phyloP scores from a whole-genome alignment of 2,329 filamentous ascomycete genomes.

The Triangularia setosa region DNA sequence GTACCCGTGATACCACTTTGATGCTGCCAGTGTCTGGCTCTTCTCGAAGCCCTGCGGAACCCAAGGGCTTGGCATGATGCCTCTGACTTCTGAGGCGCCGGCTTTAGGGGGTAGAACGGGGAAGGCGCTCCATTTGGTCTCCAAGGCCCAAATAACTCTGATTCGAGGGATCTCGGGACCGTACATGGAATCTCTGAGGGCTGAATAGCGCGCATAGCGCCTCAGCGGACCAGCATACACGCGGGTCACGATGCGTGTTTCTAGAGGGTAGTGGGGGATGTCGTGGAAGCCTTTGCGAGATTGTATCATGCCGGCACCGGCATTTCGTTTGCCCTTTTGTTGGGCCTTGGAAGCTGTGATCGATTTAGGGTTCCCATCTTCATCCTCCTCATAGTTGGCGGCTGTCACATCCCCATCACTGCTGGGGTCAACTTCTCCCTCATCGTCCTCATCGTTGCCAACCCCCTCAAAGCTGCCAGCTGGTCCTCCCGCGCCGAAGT shows the following conservation, averaged over 20 bases:
- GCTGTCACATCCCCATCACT: conserved; percentile 14
- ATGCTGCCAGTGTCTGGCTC: conserved; percentile 32
- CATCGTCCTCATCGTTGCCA: conserved; percentile 19
- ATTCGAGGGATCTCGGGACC: conserved; percentile 37
- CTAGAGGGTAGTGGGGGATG: conserved; percentile 32
- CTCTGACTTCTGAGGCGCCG: conserved; percentile 23
- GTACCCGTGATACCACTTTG: conserved; percentile 28
- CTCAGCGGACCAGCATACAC: conserved; percentile 37
- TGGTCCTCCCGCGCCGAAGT: conserved; percentile 20
- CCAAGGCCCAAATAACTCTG: conserved; percentile 35
- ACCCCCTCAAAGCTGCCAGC: conserved; percentile 14
- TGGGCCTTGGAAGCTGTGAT: conserved; percentile 2
- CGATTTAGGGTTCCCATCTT: background rate
- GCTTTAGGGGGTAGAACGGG: conserved; percentile 38
- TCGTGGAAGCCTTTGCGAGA: conserved; percentile 30
- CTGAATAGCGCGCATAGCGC: conserved; percentile 33
- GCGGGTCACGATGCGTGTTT: conserved; percentile 31
- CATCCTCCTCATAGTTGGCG: conserved; percentile 3
- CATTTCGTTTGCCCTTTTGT: conserved; percentile 19
- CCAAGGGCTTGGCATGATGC: conserved; percentile 39
- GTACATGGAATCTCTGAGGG: conserved; percentile 40
- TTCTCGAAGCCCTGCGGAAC: conserved; percentile 35
- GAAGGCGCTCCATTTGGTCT: conserved; percentile 40
- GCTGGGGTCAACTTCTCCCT: conserved; percentile 12
- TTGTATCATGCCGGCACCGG: conserved; percentile 25